Percentiles rank a stretch among this genome's conserved stretches.
phyloP scores from a whole-genome alignment of 768 basidiomycete genomes.

The Mycena maculata region DNA sequence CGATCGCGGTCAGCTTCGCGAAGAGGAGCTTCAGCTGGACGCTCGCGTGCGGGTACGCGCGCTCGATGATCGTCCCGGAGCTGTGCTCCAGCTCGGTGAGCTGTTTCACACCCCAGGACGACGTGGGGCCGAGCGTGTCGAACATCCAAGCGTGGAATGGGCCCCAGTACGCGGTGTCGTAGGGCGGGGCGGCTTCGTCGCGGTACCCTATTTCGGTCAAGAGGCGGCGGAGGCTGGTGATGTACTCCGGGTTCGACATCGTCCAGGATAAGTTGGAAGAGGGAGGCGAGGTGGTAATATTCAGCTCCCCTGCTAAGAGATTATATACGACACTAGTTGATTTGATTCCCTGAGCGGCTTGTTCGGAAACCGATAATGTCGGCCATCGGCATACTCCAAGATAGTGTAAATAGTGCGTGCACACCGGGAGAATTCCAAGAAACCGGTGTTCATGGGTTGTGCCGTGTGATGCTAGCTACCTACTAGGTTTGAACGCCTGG shows the following conservation, averaged over 20 bases:
- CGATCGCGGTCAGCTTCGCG: conserved; percentile 22
- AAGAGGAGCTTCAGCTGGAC: conserved; percentile 15
- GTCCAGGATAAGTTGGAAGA: no score
- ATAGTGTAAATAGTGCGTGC: no score
- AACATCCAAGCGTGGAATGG: conserved; percentile 9
- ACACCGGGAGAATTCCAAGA: no score
- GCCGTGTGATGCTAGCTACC: no score
- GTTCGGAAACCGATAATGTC: no score
- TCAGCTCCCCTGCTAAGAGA: no score
- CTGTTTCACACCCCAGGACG: conserved; percentile 8
- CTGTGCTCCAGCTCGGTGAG: conserved; percentile 21
- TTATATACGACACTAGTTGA: no score
- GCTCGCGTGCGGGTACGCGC: conserved; percentile 10
- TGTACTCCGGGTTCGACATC: conserved; percentile 9
- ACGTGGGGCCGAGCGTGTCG: conserved; percentile 13
- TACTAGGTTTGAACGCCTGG: no score
- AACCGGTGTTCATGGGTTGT: no score
- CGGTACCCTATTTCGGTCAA: conserved; percentile 17
- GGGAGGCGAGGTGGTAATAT: no score
- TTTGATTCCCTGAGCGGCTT: no score
- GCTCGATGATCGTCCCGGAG: conserved; percentile 11
- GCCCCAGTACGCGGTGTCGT: conserved; percentile 18
- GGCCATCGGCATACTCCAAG: no score
- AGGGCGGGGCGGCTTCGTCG: conserved; percentile 1
- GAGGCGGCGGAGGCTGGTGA: conserved; percentile 13